Base-by-base conservation (phyloP, 2,329 filamentous ascomycete species). In the Pseudocercospora eumusae region DNA sequence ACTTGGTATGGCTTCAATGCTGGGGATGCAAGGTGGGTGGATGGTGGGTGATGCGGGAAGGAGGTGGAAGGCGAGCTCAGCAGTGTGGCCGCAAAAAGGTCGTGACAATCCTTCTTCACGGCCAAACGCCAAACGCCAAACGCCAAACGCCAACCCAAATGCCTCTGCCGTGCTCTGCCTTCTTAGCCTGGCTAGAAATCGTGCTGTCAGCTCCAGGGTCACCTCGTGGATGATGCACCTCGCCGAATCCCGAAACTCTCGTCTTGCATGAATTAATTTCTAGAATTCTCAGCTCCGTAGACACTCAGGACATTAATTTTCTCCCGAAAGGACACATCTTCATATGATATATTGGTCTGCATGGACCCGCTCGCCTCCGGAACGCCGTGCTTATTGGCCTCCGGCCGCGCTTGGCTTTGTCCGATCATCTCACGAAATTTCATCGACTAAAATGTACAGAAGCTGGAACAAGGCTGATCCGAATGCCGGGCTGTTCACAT, bases 381-480 rank as follows among this genome's bases (percentile, higher is more conserved):
- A 47, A 47, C 44, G 44, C 44, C 44, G 44, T 47, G 44, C 44
- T 47, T 20, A 47, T 20, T 47, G 44, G 23, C 11, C 44, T 47
- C 44, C 44, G 44, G 18, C 44, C 44, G 20, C 21, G 18, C 44
- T 47, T 47, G 44, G 42, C 42, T 45, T 13, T 21, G n/a, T 45
- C n/a, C 31, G 31, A 11, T 33, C 31, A 10, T 33, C 42, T 45
- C 42, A 45, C n/a, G n/a, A 45, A 45, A 21, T 20, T 45, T 45
- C 42, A n/a, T 21, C 42, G 42, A 10, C 42, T 45, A 45, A 45
- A 45, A 45, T 45, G 42, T n/a, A 45, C 42, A 9, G 42, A n/a
- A 45, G 42, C 42, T 45, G 42, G 42, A 45, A 45, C 42, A 45
- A 45, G 42, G 42, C 42, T 45, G 44, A 47, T 47, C 44, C 44